Evolutionary conservation across 2,329 filamentous ascomycete genomes (phyloP), one percentile per base, ranked within the genome.

Genomic region (Trichoderma simmonsii): DNA sequence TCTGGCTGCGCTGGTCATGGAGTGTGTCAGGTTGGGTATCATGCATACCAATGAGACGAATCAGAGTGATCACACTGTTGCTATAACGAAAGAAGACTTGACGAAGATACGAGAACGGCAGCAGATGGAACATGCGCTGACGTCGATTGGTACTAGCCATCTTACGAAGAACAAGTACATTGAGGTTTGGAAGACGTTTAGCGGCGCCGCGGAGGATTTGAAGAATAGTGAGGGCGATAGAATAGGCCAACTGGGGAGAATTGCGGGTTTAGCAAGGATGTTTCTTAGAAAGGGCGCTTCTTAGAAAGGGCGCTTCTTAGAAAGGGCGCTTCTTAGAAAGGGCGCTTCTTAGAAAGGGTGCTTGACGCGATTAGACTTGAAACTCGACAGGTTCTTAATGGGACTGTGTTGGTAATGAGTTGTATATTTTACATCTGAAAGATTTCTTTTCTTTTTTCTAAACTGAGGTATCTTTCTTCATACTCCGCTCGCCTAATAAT

Each of bases 161-260:
- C 51, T 43, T 21, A 68, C 64, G 15, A 28, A 68, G n/a, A 36
- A 68, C 1, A 59, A 68, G 34, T 68, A 68, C 32, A 68, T 68
- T 43, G 64, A 68, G 24, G 64, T 59, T 6, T 68, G 64, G 64
- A 24, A 68, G 14, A 68, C 64, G 6, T 68, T 68, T 59, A 36
- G 24, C 4, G 32, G 32, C 5, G 64, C 34, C 15, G 51, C 51
- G 8, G 64, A 68, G 11, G 36, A 24, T 21, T 57, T 68, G 14
- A 68, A 59, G 64, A 43, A 68, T 2, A 39, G 30, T n/a, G 30
- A 68, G 14, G 64, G 64, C 12, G 30, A 36, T 24, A 68, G 54
- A 28, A 32, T 56, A 30, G 18, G 34, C 0, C 64, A 68, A 14
- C 9, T 68, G 0, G 51, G 57, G 51, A 68, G 36, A 32, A 68